Conservation (phyloP, 805 yeast genomes). For the Sugiyamaella floridensis region DNA sequence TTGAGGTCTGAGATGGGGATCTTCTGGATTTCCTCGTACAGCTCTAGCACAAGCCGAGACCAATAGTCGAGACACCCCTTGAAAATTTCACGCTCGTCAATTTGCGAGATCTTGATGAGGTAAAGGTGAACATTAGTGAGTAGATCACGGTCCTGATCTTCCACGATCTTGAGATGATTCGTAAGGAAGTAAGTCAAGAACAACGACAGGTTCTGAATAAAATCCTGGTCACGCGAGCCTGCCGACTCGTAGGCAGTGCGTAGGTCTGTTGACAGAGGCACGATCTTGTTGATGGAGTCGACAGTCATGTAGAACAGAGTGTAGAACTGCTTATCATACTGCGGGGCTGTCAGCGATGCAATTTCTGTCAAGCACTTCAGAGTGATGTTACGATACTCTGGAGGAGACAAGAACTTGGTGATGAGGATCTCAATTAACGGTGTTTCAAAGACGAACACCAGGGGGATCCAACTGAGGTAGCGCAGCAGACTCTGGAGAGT, state of each 20-base stretch:
- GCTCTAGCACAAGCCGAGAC: constrained; percentile 74
- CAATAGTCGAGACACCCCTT: constrained; percentile 95
- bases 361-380: constrained; percentile 92
- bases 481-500: constrained; percentile 76
- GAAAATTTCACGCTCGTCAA: constrained; percentile 93
- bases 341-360: constrained; percentile 55
- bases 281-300: constrained; percentile 57
- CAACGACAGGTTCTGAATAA: constrained; percentile 91
- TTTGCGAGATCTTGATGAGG: constrained; percentile 74
- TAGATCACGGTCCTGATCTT: constrained; percentile 48
- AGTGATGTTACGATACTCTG: constrained; percentile 74
- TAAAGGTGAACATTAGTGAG: constrained; percentile 70
- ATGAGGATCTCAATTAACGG: constrained; percentile 66
- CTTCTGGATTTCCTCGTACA: constrained; percentile 79
- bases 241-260: constrained; percentile 67
- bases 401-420: constrained; percentile 66
- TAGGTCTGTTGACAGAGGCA: constrained; percentile 70
- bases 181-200: constrained; percentile 78
- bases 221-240: constrained; percentile 79
- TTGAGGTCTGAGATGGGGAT: constrained; percentile 63
- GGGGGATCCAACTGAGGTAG: constrained; percentile 92
- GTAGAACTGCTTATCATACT: constrained; percentile 50
- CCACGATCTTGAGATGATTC: constrained; percentile 59
- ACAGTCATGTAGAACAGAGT: constrained; percentile 65
- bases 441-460: constrained; percentile 83